Evolutionary conservation across 306 rosid genomes (phyloP).

Genomic region (Argentina anserina): DNA sequence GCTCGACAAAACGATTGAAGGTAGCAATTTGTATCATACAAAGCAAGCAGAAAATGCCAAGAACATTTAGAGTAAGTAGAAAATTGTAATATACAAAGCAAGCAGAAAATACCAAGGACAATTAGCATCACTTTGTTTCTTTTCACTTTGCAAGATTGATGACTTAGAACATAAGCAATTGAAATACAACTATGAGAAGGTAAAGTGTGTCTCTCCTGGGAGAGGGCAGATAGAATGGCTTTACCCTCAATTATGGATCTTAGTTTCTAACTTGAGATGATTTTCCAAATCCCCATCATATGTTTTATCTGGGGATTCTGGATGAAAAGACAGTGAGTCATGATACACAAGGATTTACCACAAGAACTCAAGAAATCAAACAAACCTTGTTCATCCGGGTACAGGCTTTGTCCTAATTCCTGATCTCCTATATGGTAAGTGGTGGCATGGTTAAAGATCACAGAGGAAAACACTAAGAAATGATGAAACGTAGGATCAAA

Average conservation of each 20-base stretch:
- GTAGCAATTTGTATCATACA: neutral
- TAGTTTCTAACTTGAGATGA: neutral
- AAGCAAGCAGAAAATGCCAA: neutral
- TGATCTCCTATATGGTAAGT: neutral
- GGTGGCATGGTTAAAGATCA: neutral
- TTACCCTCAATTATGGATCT: neutral
- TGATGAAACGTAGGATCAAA: slow-evolving; percentile 36
- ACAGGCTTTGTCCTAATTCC: neutral
- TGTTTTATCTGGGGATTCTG: neutral
- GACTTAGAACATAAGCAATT: neutral
- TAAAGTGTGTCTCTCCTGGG: neutral
- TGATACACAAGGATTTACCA: neutral
- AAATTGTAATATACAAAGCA: neutral
- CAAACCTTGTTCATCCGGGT: neutral
- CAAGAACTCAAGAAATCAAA: neutral
- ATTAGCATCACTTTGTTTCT: neutral
- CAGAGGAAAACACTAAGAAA: slow-evolving; percentile 13
- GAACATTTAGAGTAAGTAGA: neutral
- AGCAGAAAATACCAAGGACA: neutral
- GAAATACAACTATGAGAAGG: neutral
- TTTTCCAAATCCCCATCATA: neutral
- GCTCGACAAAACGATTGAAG: neutral
- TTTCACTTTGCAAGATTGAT: slow-evolving; percentile 1
- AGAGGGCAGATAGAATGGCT: neutral
- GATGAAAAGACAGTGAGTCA: neutral